Conservation (phyloP, 2,329 filamentous ascomycete species). For the Thielaviopsis ethacetica region DNA sequence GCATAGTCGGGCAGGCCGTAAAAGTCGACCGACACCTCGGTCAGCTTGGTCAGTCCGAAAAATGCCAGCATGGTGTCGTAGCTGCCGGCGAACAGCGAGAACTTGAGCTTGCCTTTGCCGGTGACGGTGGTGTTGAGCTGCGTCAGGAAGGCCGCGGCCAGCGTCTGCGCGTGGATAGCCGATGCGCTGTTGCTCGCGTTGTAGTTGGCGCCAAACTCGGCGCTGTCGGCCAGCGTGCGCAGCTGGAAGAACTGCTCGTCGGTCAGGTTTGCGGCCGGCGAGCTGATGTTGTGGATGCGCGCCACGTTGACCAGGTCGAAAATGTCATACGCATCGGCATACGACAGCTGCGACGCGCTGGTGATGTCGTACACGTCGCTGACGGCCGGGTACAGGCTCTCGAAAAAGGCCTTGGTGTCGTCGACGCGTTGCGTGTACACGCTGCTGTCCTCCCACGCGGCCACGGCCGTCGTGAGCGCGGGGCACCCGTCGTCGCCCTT, state of each 20-base stretch:
- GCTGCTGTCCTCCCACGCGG: conserved; percentile 18
- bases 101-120: conserved; percentile 19
- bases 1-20: conserved; percentile 21
- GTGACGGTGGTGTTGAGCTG: conserved; percentile 20
- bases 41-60: conserved; percentile 18
- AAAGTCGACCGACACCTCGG: conserved; percentile 17
- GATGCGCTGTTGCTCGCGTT: conserved; percentile 18
- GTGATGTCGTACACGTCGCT: conserved; percentile 19
- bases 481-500: conserved; percentile 22
- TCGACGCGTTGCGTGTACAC: conserved; percentile 16
- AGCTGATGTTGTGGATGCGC: conserved; percentile 19
- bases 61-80: conserved; percentile 23
- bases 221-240: conserved; percentile 19
- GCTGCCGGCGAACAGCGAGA: conserved; percentile 20
- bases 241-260: conserved; percentile 20
- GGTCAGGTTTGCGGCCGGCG: conserved; percentile 19
- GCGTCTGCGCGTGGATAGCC: conserved; percentile 19
- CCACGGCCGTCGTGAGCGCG: conserved; percentile 15
- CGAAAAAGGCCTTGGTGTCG: conserved; percentile 19
- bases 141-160: conserved; percentile 18
- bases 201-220: conserved; percentile 19
- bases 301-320: conserved; percentile 23
- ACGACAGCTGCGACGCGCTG: conserved; percentile 19
- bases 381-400: conserved; percentile 18
- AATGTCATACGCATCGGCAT: conserved; percentile 21